Evolutionary conservation across 495 filamentous ascomycete genomes (phyloP), one percentile per base, ranked within the genome.

Genomic region (Aspergillus conjunctus): DNA sequence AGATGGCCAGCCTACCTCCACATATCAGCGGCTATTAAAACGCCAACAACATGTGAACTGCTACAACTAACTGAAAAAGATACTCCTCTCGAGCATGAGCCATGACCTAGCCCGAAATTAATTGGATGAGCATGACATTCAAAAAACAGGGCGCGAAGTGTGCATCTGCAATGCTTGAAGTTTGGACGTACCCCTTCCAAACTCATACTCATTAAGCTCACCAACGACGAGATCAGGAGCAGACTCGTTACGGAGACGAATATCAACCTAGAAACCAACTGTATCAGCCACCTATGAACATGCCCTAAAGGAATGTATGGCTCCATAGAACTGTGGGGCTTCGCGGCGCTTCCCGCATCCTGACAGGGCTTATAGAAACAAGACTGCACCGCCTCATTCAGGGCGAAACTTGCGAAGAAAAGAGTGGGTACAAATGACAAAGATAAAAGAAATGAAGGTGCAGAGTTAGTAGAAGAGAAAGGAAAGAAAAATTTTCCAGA

Each of bases 211-310:
- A 97, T 85, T 74, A 97, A 85, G 80, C 90, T 92, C 56, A 97
- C 94, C 58, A 96, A 79, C 15, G 90, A 93, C 41, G 93, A 94
- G 64, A 95, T 88, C n/a, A 97, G 80, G 14, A 97, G 81, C 56
- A 96, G 91, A 63, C 93, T 95, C 61, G 90, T 95, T 71, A 97
- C 81, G 33, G 83, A 89, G 32, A 97, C 84, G 68, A 96, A 97
- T 64, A 92, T 81, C 37, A 89, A 69, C 84, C 80, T 82, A 58
- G 43, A 61, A 49, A 22, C 33, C 32, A 66, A 56, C 11, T 7
- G 22, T 20, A 61, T 68, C 56, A 69, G 68, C 61, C 50, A 62
- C 39, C 39, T 12, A 43, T 43, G 17, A 43, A 26, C 26, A 26
- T 26, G 26, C 26, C 26, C 37, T 48, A 11, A 48, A 21, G 11